Evolutionary conservation across 1,139 yeast genomes (phyloP).

Genomic region (Geotrichum siamense): DNA sequence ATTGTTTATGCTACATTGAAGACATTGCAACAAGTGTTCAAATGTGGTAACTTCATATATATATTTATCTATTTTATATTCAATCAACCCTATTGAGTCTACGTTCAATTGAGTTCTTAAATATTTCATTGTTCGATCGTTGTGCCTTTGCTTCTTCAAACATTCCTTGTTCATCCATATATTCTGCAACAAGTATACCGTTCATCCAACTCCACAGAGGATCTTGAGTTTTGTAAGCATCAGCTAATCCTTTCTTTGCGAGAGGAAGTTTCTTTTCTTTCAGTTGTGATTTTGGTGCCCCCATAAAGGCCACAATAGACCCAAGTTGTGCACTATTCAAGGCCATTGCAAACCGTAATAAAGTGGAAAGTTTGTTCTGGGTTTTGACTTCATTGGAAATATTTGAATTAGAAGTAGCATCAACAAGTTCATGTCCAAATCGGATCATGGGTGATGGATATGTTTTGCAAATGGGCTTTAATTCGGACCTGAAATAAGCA

Average conservation of each 20-base stretch:
- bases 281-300: slow-evolving; percentile 9
- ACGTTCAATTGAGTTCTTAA: slow-evolving; percentile 9
- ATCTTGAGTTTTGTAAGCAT: slow-evolving; percentile 12
- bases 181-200: slow-evolving; percentile 14
- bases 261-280: slow-evolving; percentile 10
- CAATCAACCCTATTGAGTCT: slow-evolving; percentile 17
- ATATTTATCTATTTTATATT: too few relatives aligned
- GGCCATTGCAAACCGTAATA: slow-evolving; percentile 14
- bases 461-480: slow-evolving; percentile 6
- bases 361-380: slow-evolving; percentile 14
- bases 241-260: slow-evolving; percentile 12
- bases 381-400: slow-evolving; percentile 6
- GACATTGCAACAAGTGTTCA: too few relatives aligned
- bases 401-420: slow-evolving; percentile 4
- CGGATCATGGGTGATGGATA: slow-evolving; percentile 15
- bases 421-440: slow-evolving; percentile 17
- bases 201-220: slow-evolving; percentile 19
- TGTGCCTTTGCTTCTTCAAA: slow-evolving; percentile 8
- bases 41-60: too few relatives aligned
- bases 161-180: slow-evolving; percentile 10
- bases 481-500: slow-evolving; percentile 9
- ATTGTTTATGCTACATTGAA: too few relatives aligned
- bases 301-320: slow-evolving; percentile 14
- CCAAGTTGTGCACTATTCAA: slow-evolving; percentile 15
- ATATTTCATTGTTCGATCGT: slow-evolving; percentile 3